phyloP scores from a whole-genome alignment of 345 rosid genomes.

The Salix arbutifolia region DNA sequence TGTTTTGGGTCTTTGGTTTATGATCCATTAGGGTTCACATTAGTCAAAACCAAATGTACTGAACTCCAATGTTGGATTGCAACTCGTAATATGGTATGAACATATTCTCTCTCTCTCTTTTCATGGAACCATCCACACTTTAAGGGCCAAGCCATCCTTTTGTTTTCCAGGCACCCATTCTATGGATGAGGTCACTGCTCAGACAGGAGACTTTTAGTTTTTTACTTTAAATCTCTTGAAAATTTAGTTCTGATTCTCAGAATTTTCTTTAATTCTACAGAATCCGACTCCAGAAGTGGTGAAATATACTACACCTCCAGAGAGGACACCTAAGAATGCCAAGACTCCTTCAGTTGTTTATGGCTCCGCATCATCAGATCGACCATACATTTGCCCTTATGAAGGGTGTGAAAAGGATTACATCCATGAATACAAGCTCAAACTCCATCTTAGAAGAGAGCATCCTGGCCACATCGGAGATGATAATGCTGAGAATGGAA shows the following conservation, averaged over 20 bases:
- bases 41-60: too few relatives aligned
- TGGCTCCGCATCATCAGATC: constrained; percentile 69
- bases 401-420: constrained; percentile 90
- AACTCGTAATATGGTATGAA: not conserved
- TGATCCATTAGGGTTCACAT: too few relatives aligned
- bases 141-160: too few relatives aligned
- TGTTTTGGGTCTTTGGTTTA: too few relatives aligned
- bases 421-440: constrained; percentile 96
- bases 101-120: not conserved
- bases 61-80: not conserved
- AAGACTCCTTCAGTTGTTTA: constrained; percentile 54
- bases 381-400: constrained; percentile 88
- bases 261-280: constrained; percentile 32
- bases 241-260: constrained; percentile 2
- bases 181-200: too few relatives aligned
- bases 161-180: too few relatives aligned
- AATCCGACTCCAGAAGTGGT: constrained; percentile 44
- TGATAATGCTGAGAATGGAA: constrained; percentile 59
- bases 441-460: constrained; percentile 86
- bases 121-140: not conserved
- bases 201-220: not conserved
- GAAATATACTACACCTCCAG: constrained; percentile 64
- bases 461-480: constrained; percentile 81
- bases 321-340: constrained; percentile 54
- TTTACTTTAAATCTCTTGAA: not conserved